Conservation (phyloP, 2,329 filamentous ascomycete species). For the Penicillium decumbens region DNA sequence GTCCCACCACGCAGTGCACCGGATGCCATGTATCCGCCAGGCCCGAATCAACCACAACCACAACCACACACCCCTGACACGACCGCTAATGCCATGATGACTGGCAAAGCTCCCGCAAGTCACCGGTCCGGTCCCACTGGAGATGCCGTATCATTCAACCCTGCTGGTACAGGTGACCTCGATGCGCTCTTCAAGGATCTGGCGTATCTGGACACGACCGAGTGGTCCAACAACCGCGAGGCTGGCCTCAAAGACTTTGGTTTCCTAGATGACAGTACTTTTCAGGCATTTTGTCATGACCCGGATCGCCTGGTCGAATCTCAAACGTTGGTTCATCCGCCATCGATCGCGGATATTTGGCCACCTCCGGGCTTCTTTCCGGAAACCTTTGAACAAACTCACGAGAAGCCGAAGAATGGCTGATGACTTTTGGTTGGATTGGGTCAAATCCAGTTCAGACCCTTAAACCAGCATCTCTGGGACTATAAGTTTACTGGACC, state of each 20-base stretch:
- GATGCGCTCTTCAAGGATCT: constrained; percentile 46
- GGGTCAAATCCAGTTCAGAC: background rate
- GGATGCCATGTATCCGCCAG: constrained; percentile 17
- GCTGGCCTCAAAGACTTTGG: constrained; percentile 43
- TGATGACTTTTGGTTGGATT: constrained; percentile 5
- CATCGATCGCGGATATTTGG: constrained; percentile 42
- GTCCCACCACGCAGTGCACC: constrained; percentile 19
- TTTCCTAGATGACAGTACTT: constrained; percentile 43
- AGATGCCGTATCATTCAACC: constrained; percentile 6
- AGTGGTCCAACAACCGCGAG: constrained; percentile 42
- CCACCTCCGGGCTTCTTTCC: constrained; percentile 42
- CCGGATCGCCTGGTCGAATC: constrained; percentile 39
- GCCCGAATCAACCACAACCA: constrained; percentile 23
- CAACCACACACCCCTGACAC: constrained; percentile 34
- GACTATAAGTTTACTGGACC: background rate
- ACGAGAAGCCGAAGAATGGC: constrained; percentile 19
- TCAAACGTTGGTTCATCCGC: constrained; percentile 35
- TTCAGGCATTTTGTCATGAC: constrained; percentile 45
- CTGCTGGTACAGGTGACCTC: constrained; percentile 27
- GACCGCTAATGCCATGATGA: constrained; percentile 23
- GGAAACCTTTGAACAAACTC: constrained; percentile 34
- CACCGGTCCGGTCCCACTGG: constrained; percentile 14
- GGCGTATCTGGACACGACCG: constrained; percentile 44
- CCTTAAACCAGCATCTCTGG: background rate
- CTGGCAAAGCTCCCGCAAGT: constrained; percentile 8